Evolutionary conservation across 23 red algal genomes (phyloP), one percentile per base, ranked within the genome.

Genomic region (Cyanidiococcus yangmingshanensis): DNA sequence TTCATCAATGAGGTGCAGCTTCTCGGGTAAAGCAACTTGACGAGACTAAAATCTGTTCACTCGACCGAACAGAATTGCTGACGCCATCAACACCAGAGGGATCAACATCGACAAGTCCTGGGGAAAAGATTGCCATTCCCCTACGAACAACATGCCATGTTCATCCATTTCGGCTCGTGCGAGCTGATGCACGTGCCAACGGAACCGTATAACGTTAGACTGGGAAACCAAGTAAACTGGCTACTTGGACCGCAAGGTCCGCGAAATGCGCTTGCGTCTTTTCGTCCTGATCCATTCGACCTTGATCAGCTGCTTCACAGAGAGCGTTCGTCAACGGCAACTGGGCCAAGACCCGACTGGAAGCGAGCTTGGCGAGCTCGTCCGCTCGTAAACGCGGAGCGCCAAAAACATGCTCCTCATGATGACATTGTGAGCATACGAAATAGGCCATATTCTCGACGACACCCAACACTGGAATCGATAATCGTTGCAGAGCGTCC

Each of bases 381-480:
- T 7, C 63, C 16, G 32, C 63, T 3, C n/a, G 63, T 29, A 27
- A 29, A 7, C 32, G 12, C 63, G 63, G n/a, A 2, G 21, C 63
- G 50, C 67, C 83, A 40, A 86, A 86, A 38, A 86, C 39, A 32
- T 40, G 39, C 39, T 79, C 75, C 39, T 75, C 2, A 37, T 77
- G 38, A 37, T 59, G 50, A 75, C 83, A 86, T 2, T 79, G 27
- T 0, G 38, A 37, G 77, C 83, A 86, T 32, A 38, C 17, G 38
- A 77, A 79, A 26, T 68, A 79, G 54, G 39, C 68, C 83, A 86
- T 86, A 37, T 86, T 86, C 63, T 86, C 83, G 0, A 86, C 83
- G 37, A 86, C 39, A 37, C 83, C 83, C 38, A 86, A 57, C 26
- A 86, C 37, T 36, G 83, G 83, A 25, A 86, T 76, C 37, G 78